phyloP scores from a whole-genome alignment of 768 basidiomycete species.

The Hortiboletus campestris region DNA sequence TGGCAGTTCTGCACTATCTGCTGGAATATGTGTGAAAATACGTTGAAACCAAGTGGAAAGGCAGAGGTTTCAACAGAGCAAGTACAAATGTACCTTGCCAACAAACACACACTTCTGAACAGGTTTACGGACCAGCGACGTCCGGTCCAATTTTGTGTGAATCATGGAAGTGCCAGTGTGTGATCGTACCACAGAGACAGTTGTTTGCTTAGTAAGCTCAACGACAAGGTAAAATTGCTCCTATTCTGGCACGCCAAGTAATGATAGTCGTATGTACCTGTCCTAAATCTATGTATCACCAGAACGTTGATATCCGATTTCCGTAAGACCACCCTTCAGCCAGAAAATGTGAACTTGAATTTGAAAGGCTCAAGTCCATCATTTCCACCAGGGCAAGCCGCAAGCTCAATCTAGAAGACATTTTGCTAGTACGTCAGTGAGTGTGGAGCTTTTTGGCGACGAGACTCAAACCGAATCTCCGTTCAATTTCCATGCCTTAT shows the following conservation, averaged over 20 bases:
- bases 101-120: neutral
- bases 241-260: neutral
- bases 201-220: neutral
- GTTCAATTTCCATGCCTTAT: constrained; percentile 5
- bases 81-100: neutral
- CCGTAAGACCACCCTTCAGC: neutral
- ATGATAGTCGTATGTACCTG: neutral
- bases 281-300: neutral
- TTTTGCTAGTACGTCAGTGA: neutral
- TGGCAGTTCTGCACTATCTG: constrained; percentile 3
- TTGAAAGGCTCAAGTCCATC: constrained; percentile 7
- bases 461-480: constrained; percentile 2
- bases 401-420: constrained; percentile 7
- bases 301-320: neutral
- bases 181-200: neutral
- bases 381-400: neutral
- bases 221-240: neutral
- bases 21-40: neutral
- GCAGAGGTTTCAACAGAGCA: neutral
- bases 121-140: neutral
- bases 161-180: neutral
- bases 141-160: neutral
- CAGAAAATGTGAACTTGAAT: constrained; percentile 2
- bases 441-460: no score
- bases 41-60: no score